Conservation (phyloP, 805 yeast genomes). For the Kodamaea kaohsiungensis region DNA sequence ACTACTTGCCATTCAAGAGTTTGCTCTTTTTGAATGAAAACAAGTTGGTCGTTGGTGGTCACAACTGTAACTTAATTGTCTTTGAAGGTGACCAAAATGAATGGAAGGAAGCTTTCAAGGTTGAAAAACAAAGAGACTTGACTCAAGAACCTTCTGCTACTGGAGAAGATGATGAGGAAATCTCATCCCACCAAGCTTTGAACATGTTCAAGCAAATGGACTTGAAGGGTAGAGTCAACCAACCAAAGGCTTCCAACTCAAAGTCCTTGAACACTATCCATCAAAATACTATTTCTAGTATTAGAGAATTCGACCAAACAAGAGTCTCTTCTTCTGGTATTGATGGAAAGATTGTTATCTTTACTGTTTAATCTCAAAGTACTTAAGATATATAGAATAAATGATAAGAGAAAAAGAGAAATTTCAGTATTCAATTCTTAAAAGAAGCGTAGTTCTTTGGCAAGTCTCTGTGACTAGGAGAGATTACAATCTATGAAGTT, state of each 20-base stretch:
- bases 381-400: no score
- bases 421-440: no score
- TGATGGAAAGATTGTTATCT: constrained; percentile 90
- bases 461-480: no score
- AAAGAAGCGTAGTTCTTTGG: no score
- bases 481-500: no score
- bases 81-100: constrained; percentile 67
- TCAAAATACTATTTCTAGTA: constrained; percentile 81
- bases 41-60: constrained; percentile 84
- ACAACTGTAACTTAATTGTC: constrained; percentile 86
- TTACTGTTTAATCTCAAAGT: constrained; percentile 25
- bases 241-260: constrained; percentile 28
- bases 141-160: constrained; percentile 47
- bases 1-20: constrained; percentile 78
- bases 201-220: constrained; percentile 96
- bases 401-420: no score
- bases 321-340: constrained; percentile 72
- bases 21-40: constrained; percentile 67
- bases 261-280: constrained; percentile 71
- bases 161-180: constrained; percentile 53
- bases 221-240: constrained; percentile 77
- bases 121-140: constrained; percentile 51
- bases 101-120: constrained; percentile 61
- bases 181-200: constrained; percentile 73
- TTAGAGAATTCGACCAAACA: constrained; percentile 49